phyloP scores from a whole-genome alignment of 2,329 filamentous ascomycete genomes.

The Amylocarpus encephaloides region DNA sequence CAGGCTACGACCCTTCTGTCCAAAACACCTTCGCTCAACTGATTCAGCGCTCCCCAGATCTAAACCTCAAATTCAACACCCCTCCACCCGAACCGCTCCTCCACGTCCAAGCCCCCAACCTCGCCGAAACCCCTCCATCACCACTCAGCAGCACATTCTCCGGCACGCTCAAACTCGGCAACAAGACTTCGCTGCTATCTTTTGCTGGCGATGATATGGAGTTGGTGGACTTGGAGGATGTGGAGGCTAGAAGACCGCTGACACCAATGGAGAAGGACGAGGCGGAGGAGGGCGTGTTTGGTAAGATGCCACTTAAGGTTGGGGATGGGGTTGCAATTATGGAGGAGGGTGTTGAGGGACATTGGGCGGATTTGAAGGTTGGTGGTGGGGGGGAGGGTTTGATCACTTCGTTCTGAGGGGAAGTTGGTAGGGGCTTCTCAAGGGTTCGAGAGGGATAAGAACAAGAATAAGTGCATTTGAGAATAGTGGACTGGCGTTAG shows the following conservation, averaged over 20 bases:
- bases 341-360: slow-evolving; percentile 48
- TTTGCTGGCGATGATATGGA: not conserved
- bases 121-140: not conserved
- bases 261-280: slow-evolving; percentile 31
- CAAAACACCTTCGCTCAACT: not conserved
- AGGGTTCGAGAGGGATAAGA: not conserved
- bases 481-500: no score
- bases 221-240: slow-evolving; percentile 7
- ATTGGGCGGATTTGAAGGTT: slow-evolving; percentile 35
- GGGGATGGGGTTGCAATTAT: slow-evolving; percentile 48
- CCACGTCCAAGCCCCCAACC: not conserved
- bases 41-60: not conserved
- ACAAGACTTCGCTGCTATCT: not conserved
- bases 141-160: not conserved
- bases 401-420: slow-evolving; percentile 30
- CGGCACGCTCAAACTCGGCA: not conserved
- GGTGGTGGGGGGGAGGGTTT: slow-evolving; percentile 18
- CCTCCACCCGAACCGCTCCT: not conserved
- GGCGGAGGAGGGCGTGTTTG: slow-evolving; percentile 30
- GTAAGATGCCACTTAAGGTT: slow-evolving; percentile 40
- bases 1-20: not conserved
- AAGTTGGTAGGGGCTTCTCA: not conserved
- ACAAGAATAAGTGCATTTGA: no score
- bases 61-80: not conserved
- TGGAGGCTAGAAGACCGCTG: slow-evolving; percentile 2